phyloP scores from a whole-genome alignment of 495 filamentous ascomycete species.

The Aspergillus affinis region DNA sequence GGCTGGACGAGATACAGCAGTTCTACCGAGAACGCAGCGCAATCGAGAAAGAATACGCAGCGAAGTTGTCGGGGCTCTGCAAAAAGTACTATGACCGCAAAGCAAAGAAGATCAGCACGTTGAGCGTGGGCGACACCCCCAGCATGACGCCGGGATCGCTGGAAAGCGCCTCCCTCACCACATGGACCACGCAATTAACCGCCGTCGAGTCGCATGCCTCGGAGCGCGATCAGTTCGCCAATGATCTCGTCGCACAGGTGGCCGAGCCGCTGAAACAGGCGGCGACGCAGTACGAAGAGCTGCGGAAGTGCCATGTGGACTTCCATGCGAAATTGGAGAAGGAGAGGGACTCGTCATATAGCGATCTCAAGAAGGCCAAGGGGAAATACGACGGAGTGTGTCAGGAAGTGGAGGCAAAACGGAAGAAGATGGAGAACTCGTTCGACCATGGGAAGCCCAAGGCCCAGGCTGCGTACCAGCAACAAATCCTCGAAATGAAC shows the following conservation, averaged over 20 bases:
- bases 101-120: constrained; percentile 77
- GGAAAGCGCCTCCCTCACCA: constrained; percentile 93
- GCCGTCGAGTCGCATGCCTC: constrained; percentile 84
- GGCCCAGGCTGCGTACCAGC: constrained; percentile 84
- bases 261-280: constrained; percentile 80
- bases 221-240: constrained; percentile 82
- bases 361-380: constrained; percentile 87
- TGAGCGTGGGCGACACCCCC: constrained; percentile 94
- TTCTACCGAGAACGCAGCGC: constrained; percentile 93
- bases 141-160: constrained; percentile 91
- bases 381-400: constrained; percentile 88
- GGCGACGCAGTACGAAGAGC: constrained; percentile 77
- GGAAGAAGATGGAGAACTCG: constrained; percentile 88
- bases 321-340: constrained; percentile 85
- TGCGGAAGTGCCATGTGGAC: constrained; percentile 87
- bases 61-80: constrained; percentile 79
- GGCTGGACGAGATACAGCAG: constrained; percentile 94
- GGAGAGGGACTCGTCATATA: constrained; percentile 79
- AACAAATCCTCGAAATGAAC: constrained; percentile 89
- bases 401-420: constrained; percentile 89
- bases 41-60: constrained; percentile 95
- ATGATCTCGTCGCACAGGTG: constrained; percentile 71
- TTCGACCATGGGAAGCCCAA: constrained; percentile 83
- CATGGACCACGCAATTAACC: constrained; percentile 91
- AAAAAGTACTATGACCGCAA: constrained; percentile 98